Percentiles rank a stretch among this genome's conserved stretches.
These are phyloP conservation scores for Asparagopsis taxiformis DNA, from an alignment of 31 red algal genomes.

Conservation along the genomic window DNA sequence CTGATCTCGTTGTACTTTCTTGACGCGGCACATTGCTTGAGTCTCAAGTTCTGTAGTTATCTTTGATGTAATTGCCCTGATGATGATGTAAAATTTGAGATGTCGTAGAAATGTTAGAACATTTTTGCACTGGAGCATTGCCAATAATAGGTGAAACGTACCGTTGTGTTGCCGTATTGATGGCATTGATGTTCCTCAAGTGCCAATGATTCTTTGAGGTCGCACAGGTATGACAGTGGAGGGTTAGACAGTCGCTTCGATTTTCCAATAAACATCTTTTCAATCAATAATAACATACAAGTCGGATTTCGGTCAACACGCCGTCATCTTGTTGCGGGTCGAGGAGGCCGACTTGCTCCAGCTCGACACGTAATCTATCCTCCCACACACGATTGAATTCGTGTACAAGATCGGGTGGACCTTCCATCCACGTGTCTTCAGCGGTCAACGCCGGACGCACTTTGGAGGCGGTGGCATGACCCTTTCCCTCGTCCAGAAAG, in stretches of 20 bases:
- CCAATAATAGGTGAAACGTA: slow-evolving; percentile 7
- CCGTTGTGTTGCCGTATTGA: slow-evolving; percentile 18
- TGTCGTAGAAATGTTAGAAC: no score
- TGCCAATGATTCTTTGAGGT: slow-evolving; percentile 31
- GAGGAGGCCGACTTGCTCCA: slow-evolving; percentile 36
- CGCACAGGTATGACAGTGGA: not conserved
- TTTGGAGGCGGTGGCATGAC: slow-evolving; percentile 25
- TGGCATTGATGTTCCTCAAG: slow-evolving; percentile 36
- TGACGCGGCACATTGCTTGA: slow-evolving; percentile 16
- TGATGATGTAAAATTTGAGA: no score
- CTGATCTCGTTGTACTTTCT: slow-evolving; percentile 19
- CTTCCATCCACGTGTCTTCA: slow-evolving; percentile 29
- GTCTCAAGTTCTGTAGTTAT: slow-evolving; percentile 16
- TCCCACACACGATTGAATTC: slow-evolving; percentile 28
- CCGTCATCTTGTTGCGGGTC: slow-evolving; percentile 26
- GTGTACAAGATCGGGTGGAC: slow-evolving; percentile 12
- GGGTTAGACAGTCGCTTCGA: no score
- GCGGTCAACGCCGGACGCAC: slow-evolving; percentile 6
- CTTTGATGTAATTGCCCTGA: slow-evolving; percentile 16
- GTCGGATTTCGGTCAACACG: slow-evolving; percentile 32
- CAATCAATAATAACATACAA: slow-evolving; percentile 21
- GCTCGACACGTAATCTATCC: slow-evolving; percentile 23
- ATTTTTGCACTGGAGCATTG: not conserved
- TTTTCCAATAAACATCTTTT: no score
- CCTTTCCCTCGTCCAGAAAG: slow-evolving; percentile 44